These are phyloP conservation scores for Verticillium isaacii DNA, from an alignment of 2,329 filamentous ascomycete species.

Conservation along the genomic window DNA sequence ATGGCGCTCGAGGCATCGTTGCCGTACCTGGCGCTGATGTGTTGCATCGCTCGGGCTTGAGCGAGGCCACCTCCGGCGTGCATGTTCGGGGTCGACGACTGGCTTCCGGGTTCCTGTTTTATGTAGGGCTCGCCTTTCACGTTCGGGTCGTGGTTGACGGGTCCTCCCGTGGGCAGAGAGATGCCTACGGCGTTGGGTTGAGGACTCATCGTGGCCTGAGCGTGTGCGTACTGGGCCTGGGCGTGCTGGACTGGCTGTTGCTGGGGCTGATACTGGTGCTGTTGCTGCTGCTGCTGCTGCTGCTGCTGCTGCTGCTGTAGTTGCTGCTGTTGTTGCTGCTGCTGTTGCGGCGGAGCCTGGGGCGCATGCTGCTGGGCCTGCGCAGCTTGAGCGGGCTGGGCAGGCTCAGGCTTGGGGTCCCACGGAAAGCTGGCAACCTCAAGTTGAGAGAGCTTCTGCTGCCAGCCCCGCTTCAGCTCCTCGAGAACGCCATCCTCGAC, in stretches of 20 bases:
- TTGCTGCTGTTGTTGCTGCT: not conserved
- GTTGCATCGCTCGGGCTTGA: constrained; percentile 49
- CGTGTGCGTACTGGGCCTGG: constrained; percentile 18
- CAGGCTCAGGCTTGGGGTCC: constrained; percentile 77
- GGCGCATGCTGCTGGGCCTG: constrained; percentile 21
- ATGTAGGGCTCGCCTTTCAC: constrained; percentile 40
- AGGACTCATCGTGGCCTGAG: constrained; percentile 30
- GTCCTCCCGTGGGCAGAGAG: constrained; percentile 5
- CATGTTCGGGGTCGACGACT: constrained; percentile 18
- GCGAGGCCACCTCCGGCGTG: constrained; percentile 29
- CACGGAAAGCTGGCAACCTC: constrained; percentile 88
- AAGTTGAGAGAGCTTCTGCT: constrained; percentile 80
- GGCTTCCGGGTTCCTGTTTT: constrained; percentile 41
- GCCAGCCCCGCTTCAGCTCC: constrained; percentile 85
- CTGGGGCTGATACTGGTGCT: no score
- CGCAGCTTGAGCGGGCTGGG: constrained; percentile 30
- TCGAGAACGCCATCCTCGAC: constrained; percentile 83
- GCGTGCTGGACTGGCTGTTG: not conserved
- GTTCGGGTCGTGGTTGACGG: constrained; percentile 35
- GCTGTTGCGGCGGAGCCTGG: constrained; percentile 8
- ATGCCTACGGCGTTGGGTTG: constrained; percentile 24
- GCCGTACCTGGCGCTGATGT: constrained; percentile 57
- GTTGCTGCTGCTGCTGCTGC: constrained; percentile 17
- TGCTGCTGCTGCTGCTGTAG: constrained; percentile 13
- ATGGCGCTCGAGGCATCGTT: constrained; percentile 62